Percentiles rank a stretch among this genome's conserved stretches.
Evolutionary conservation across 176 grass and related monocot species (phyloP).

Genomic region (Paspalum notatum): DNA sequence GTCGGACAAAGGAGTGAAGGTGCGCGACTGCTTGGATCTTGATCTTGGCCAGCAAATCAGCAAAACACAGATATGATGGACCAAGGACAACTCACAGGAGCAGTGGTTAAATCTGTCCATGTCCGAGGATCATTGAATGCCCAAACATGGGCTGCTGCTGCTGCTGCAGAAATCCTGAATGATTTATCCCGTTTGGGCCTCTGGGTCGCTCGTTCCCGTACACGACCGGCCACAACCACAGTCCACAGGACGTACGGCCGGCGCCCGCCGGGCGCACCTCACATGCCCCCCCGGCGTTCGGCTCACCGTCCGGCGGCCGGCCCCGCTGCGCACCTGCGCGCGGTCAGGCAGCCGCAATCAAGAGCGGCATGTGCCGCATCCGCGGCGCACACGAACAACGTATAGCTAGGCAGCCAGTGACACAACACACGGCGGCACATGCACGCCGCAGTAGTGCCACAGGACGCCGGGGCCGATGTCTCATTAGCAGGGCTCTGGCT

Average conservation of each 20-base stretch:
- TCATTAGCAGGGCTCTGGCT: too few species aligned
- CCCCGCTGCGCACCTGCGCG: background rate
- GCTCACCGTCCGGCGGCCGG: background rate
- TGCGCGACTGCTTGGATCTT: too few species aligned
- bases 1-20: too few species aligned
- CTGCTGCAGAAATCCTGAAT: too few species aligned
- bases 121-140: conserved; percentile 9
- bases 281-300: background rate
- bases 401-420: too few species aligned
- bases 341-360: background rate
- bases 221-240: too few species aligned
- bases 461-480: too few species aligned
- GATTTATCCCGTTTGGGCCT: background rate
- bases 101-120: background rate
- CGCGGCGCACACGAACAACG: background rate
- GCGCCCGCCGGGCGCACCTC: background rate
- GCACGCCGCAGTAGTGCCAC: background rate
- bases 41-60: too few species aligned
- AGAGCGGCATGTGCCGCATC: background rate
- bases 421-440: background rate
- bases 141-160: conserved; percentile 25
- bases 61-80: too few species aligned
- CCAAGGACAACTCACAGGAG: background rate
- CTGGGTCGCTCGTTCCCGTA: background rate
- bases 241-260: background rate